A percentile compares a stretch with the other conserved stretches of the same genome.
These are phyloP conservation scores for Mycena polygramma DNA, from an alignment of 768 basidiomycete species.

Conservation along the genomic window DNA sequence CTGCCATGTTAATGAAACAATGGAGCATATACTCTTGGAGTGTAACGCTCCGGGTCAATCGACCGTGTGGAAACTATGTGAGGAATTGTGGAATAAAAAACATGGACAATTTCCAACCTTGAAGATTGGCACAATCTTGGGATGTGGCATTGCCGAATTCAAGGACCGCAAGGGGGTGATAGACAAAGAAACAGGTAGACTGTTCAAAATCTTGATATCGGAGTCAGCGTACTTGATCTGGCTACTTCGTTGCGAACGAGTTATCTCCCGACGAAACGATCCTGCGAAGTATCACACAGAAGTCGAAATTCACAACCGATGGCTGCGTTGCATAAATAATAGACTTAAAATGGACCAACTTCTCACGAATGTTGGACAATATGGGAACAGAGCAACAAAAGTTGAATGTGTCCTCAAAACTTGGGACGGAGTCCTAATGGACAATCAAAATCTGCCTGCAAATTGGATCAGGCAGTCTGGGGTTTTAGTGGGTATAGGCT, in stretches of 20 bases:
- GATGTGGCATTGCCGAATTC: neutral
- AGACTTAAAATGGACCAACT: neutral
- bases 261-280: neutral
- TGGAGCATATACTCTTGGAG: no score
- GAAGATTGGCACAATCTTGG: neutral
- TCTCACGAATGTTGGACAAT: neutral
- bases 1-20: no score
- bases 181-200: neutral
- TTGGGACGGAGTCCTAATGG: slow-evolving; percentile 1
- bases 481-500: no score
- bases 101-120: no score
- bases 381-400: neutral
- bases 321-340: neutral
- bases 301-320: neutral
- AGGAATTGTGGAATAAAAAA: no score
- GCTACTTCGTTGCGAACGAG: no score
- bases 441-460: neutral
- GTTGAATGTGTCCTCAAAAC: neutral
- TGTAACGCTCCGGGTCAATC: no score
- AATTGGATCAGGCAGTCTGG: slow-evolving; percentile 7
- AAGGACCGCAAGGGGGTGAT: neutral
- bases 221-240: neutral
- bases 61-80: no score
- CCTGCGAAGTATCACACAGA: no score
- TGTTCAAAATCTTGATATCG: neutral